These are phyloP conservation scores for Rubia tinctorum DNA, from an alignment of 305 asterid genomes.

Conservation along the genomic window DNA sequence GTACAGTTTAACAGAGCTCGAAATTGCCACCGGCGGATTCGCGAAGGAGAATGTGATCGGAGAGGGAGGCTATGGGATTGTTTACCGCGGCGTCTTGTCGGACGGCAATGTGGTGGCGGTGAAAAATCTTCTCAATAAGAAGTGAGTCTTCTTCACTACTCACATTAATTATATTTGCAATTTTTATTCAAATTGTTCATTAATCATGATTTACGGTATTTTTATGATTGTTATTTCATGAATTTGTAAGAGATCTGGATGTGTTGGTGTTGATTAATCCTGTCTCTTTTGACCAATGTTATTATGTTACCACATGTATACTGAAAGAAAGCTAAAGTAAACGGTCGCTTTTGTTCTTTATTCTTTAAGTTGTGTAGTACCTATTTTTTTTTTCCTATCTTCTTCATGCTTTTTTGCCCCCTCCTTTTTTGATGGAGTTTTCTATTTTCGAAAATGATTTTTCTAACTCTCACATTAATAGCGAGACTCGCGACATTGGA, in stretches of 20 bases:
- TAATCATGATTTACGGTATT: slow-evolving; percentile 4
- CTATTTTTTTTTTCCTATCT: slow-evolving; percentile 15
- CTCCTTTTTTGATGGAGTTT: not conserved
- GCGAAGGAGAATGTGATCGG: slow-evolving; percentile 69
- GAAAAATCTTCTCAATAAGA: slow-evolving; percentile 74
- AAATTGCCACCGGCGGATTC: slow-evolving; percentile 63
- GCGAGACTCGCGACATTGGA: not conserved
- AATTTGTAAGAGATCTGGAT: slow-evolving; percentile 27
- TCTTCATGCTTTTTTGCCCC: slow-evolving; percentile 15
- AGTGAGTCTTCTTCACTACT: slow-evolving; percentile 35
- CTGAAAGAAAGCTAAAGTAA: slow-evolving; percentile 37
- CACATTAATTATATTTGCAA: not conserved
- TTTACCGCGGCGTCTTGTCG: slow-evolving; percentile 61
- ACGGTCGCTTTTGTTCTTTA: slow-evolving; percentile 40
- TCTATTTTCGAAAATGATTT: not conserved
- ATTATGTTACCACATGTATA: slow-evolving; percentile 11
- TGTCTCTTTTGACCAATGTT: slow-evolving; percentile 40
- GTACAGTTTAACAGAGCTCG: slow-evolving; percentile 73
- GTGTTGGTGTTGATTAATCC: slow-evolving; percentile 22
- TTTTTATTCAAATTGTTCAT: not conserved
- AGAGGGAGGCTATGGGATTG: slow-evolving; percentile 90
- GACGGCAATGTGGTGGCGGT: slow-evolving; percentile 77
- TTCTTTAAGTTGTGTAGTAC: slow-evolving; percentile 23
- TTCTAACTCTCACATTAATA: not conserved
- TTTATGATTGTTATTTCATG: slow-evolving; percentile 13